phyloP scores from a whole-genome alignment of 1,139 yeast genomes.

The Pichia sp. region DNA sequence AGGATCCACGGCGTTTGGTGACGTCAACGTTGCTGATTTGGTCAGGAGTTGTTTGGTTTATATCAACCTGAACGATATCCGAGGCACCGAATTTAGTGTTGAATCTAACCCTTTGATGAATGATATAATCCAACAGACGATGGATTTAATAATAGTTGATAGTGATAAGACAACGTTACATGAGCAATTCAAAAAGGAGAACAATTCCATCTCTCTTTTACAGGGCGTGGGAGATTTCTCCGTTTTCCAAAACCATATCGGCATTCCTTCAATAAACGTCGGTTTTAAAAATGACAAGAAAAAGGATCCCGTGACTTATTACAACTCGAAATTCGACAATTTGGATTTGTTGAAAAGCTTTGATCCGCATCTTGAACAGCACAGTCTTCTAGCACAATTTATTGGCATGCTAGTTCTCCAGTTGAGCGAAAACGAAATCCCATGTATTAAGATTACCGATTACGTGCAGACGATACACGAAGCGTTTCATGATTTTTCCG shows the following conservation, averaged over 20 bases:
- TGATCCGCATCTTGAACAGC: conserved; percentile 48
- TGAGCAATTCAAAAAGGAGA: conserved; percentile 28
- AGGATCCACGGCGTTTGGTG: conserved; percentile 44
- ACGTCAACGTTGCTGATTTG: conserved; percentile 28
- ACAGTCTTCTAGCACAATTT: conserved; percentile 50
- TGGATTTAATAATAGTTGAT: conserved; percentile 29
- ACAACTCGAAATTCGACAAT: conserved; percentile 55
- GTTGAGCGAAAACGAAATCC: conserved; percentile 45
- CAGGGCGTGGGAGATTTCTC: conserved; percentile 32
- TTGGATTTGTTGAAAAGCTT: conserved; percentile 45
- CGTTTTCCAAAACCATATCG: conserved; percentile 41
- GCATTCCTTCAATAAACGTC: conserved; percentile 39
- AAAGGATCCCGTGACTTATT: conserved; percentile 40
- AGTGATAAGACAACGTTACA: conserved; percentile 21
- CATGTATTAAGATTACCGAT: background rate
- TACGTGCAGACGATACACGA: too few species aligned
- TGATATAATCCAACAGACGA: conserved; percentile 26
- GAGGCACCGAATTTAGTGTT: conserved; percentile 33
- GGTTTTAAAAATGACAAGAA: conserved; percentile 28
- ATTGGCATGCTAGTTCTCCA: conserved; percentile 46
- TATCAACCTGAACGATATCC: conserved; percentile 37
- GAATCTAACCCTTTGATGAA: conserved; percentile 35
- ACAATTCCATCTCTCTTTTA: conserved; percentile 23
- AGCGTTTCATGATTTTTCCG: conserved; percentile 1
- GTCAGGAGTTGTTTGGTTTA: conserved; percentile 32